Base-by-base conservation (phyloP, 371 early-diverging fungal genomes). In the Zychaea mexicana region DNA sequence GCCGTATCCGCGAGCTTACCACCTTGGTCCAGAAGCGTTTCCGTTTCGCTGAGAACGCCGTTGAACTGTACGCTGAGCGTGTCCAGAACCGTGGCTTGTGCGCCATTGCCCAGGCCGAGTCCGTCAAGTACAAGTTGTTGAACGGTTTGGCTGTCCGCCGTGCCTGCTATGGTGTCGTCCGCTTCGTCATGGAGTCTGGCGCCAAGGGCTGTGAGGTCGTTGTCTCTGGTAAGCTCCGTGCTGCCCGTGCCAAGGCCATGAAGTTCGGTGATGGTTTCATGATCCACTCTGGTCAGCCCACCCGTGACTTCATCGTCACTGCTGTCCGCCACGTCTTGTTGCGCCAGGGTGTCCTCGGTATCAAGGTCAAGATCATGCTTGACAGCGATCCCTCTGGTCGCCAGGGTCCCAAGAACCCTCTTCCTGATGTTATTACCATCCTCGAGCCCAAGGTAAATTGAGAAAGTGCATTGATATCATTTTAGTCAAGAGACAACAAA, bases 321-420 rank as follows among this genome's bases (percentile, higher is more conserved):
- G 98, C 98, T 60, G 92, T 94, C 73, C 94, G 99, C 70, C 97
- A 96, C 90, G 99, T 99, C 70, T 85, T 97, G 69, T 89, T 99
- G 79, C 95, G 98, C 75, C 99, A 99, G 83, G 99, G 98, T 90
- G 98, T 99, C 61, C 88, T 99, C 64, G 99, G 99, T 83, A 93
- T 99, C 86, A 97, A 98, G 90, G 99, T 99, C 81, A 95, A 96
- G 90, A 99, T 99, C 80, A 99, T 99, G 98, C 88, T 96, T 67
- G 96, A 94, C 71, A 87, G 87, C 77, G 99, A 99, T 84, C 97
- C 98, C 57, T 88, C 88, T 67, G 99, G 99, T 73, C 93, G 92
- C 77, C 74, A 82, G 60, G 99, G 99, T 62, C 98, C 99, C 81
- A 94, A 92, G 89, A 92, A 87, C 77, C 88, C 96, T 68, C 90